Evolutionary conservation across 305 asterid genomes (phyloP), one percentile per base, ranked within the genome.

Genomic region (Coffea humblotiana): DNA sequence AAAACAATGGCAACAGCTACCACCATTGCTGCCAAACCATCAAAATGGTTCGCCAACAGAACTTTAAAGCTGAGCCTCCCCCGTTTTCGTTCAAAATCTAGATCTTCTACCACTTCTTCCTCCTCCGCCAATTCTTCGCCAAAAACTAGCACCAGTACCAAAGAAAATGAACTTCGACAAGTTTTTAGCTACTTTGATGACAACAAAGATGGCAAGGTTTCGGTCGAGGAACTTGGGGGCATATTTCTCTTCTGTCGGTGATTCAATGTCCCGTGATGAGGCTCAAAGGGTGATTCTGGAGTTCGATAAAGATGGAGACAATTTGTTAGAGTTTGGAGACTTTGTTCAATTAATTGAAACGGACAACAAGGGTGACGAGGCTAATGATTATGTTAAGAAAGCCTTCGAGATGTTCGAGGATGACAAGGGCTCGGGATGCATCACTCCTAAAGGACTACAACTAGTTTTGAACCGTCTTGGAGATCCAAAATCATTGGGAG

Each of bases 391-490:
- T 58, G 83, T 92, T 11, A 86, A 86, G 48, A 88, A 49, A 82
- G 93, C 92, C 43, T 90, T 92, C 48, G 90, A 86, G 81, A 90
- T 88, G 85, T 92, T 89, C 80, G 94, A 89, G 87, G 86, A 79
- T 84, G 93, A 88, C 47, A 90, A 88, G 74, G 93, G 91, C 0
- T 81, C 89, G 27, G 92, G 91, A 0, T 85, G 80, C 86, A 92
- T 92, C 37, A 90, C 94, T 54, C 83, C 92, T 23, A 89, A 78
- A 87, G 93, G 94, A 77, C 82, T 90, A 74, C 83, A 89, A 52
- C 74, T 8, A 65, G 92, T 88, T 69, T 64, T 90, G 76, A 80
- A 79, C 70, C 89, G 90, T 69, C 92, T 89, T 2, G 91, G 93
- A 12, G 89, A 86, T 49, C 80, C 32, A 66, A 90, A 85, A 82